These are phyloP conservation scores for Leptosphaerulina australis DNA, from an alignment of 2,329 filamentous ascomycete species.

Conservation along the genomic window DNA sequence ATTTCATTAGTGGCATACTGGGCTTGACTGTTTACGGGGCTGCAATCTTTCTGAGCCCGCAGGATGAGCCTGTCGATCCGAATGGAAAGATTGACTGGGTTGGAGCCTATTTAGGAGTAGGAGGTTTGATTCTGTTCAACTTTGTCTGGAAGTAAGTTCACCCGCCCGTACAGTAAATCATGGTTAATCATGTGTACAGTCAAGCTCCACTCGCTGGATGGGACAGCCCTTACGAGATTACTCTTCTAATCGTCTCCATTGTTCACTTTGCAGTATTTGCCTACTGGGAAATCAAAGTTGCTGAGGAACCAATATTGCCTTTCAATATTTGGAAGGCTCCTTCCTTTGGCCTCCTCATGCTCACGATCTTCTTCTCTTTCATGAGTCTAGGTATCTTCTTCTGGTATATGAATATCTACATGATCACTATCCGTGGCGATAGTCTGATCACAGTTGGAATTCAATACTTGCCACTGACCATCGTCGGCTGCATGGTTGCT, in stretches of 20 bases:
- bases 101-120: background rate
- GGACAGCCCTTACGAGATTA: background rate
- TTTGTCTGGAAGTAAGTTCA: background rate
- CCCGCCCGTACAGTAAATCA: background rate
- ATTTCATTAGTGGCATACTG: background rate
- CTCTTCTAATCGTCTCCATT: background rate
- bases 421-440: background rate
- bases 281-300: constrained; percentile 51
- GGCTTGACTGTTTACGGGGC: background rate
- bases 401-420: background rate
- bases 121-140: background rate
- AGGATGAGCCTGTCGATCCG: background rate
- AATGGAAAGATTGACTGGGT: background rate
- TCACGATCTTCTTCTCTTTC: constrained; percentile 42
- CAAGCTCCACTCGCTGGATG: background rate
- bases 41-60: background rate
- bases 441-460: background rate
- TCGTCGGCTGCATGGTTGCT: background rate
- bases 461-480: background rate
- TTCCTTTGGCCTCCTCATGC: constrained; percentile 52
- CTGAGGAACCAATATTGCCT: constrained; percentile 55
- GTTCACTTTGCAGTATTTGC: constrained; percentile 27
- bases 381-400: background rate
- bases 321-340: constrained; percentile 54
- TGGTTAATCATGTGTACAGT: background rate